Conservation (phyloP, 1,139 yeast genomes). For the Meyerozyma guilliermondii region DNA sequence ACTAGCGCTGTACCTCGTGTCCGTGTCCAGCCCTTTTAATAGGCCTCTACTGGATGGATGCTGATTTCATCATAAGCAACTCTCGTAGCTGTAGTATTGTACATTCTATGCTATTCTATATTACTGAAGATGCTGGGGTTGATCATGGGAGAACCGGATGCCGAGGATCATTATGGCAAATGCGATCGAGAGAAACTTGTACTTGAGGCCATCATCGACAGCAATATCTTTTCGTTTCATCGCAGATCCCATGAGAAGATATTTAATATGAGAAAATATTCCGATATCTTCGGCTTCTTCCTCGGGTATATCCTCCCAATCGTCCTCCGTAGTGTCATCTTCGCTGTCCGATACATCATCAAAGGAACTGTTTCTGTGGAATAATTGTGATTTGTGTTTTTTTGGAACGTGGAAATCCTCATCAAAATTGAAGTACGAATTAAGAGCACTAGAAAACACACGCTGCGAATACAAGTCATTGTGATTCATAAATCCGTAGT, state of each 20-base stretch:
- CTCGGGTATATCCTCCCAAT: constrained; percentile 9
- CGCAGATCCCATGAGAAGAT: constrained; percentile 26
- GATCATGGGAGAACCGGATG: constrained; percentile 27
- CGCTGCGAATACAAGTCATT: constrained; percentile 24
- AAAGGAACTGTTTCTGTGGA: constrained; percentile 11
- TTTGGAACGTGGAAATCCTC: constrained; percentile 15
- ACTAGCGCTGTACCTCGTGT: too few relatives aligned
- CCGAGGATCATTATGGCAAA: constrained; percentile 42
- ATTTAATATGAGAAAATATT: constrained; percentile 31
- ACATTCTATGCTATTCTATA: constrained; percentile 1
- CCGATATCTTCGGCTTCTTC: constrained; percentile 19
- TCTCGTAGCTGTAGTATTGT: background rate
- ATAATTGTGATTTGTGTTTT: constrained; percentile 36
- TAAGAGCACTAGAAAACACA: constrained; percentile 26
- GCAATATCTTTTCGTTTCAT: constrained; percentile 13
- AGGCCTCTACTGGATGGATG: too few relatives aligned
- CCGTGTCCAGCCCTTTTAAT: too few relatives aligned
- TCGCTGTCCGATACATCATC: constrained; percentile 10
- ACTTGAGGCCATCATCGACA: constrained; percentile 39
- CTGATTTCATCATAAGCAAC: too few relatives aligned
- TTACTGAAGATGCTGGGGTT: constrained; percentile 7
- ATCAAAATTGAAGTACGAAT: constrained; percentile 19
- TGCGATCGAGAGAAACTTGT: constrained; percentile 41
- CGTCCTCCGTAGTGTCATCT: constrained; percentile 5
- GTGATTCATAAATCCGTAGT: constrained; percentile 33